These are phyloP conservation scores for Sarcodon sp. DNA, from an alignment of 768 basidiomycete genomes.

Conservation along the genomic window DNA sequence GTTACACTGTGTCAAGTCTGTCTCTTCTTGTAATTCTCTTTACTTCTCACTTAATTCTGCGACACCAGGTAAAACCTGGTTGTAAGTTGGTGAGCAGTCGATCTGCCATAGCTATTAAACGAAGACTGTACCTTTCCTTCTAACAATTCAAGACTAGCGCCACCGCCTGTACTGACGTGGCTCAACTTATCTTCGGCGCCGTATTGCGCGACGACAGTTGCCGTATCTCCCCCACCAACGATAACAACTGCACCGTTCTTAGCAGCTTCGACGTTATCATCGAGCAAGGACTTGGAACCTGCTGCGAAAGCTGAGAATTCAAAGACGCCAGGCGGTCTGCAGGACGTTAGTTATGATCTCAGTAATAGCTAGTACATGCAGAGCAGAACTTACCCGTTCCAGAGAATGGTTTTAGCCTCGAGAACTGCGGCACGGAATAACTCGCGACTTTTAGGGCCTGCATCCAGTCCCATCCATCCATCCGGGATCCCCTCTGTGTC, in stretches of 20 bases:
- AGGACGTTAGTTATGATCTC: conserved; percentile 1
- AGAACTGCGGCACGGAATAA: conserved; percentile 72
- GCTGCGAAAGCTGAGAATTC: conserved; percentile 87
- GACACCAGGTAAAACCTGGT: conserved; percentile 79
- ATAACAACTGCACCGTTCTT: conserved; percentile 83
- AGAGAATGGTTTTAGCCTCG: conserved; percentile 89
- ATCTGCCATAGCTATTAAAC: background rate
- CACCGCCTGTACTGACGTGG: conserved; percentile 95
- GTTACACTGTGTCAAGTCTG: too few relatives aligned
- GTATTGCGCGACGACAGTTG: conserved; percentile 88
- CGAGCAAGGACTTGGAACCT: conserved; percentile 75
- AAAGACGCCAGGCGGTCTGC: conserved; percentile 93
- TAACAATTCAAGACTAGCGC: conserved; percentile 86
- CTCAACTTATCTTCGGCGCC: conserved; percentile 78
- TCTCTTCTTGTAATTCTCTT: conserved; percentile 1
- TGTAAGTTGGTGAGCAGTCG: conserved; percentile 8
- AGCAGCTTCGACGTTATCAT: conserved; percentile 80
- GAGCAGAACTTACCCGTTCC: conserved; percentile 62
- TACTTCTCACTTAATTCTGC: conserved; percentile 80
- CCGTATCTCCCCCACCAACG: conserved; percentile 92
- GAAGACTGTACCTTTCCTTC: conserved; percentile 78
- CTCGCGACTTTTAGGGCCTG: conserved; percentile 71
- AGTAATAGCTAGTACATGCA: background rate
- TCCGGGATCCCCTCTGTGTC: conserved; percentile 81
- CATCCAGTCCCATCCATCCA: conserved; percentile 93